phyloP scores from a whole-genome alignment of 805 yeast genomes.

The Saitoella complicata region DNA sequence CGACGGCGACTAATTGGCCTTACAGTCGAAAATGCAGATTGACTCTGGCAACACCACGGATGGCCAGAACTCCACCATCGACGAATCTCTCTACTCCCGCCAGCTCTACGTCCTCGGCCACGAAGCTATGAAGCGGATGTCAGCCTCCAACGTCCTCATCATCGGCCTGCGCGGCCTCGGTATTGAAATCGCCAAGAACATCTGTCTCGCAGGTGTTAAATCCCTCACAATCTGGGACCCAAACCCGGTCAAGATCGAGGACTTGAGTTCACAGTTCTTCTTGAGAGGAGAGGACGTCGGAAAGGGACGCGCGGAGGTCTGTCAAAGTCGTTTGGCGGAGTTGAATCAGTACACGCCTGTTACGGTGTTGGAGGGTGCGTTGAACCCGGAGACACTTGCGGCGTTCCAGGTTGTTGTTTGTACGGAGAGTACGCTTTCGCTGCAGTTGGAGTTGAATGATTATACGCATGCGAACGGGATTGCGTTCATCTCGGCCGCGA shows the following conservation, averaged over 20 bases:
- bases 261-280: conserved; percentile 76
- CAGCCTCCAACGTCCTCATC: conserved; percentile 75
- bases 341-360: conserved; percentile 85
- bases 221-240: conserved; percentile 78
- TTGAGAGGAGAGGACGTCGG: conserved; percentile 60
- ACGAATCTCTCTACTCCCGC: conserved; percentile 1
- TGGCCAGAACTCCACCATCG: neutral
- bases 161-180: conserved; percentile 89
- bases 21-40: neutral
- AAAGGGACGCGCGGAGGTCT: conserved; percentile 52
- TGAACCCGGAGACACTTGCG: conserved; percentile 37
- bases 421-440: conserved; percentile 57
- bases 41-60: neutral
- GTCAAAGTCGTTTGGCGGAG: conserved; percentile 56
- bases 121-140: conserved; percentile 97
- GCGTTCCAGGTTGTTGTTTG: conserved; percentile 67
- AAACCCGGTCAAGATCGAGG: conserved; percentile 42
- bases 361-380: conserved; percentile 37
- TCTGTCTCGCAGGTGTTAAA: conserved; percentile 94
- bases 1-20: neutral
- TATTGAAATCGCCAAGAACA: conserved; percentile 82
- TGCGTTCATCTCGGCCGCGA: conserved; percentile 66
- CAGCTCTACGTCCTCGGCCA: conserved; percentile 68
- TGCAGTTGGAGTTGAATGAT: conserved; percentile 58
- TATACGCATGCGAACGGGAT: conserved; percentile 59